These are phyloP conservation scores for Colletotrichum aenigma DNA, from an alignment of 2,329 filamentous ascomycete genomes.

Conservation along the genomic window DNA sequence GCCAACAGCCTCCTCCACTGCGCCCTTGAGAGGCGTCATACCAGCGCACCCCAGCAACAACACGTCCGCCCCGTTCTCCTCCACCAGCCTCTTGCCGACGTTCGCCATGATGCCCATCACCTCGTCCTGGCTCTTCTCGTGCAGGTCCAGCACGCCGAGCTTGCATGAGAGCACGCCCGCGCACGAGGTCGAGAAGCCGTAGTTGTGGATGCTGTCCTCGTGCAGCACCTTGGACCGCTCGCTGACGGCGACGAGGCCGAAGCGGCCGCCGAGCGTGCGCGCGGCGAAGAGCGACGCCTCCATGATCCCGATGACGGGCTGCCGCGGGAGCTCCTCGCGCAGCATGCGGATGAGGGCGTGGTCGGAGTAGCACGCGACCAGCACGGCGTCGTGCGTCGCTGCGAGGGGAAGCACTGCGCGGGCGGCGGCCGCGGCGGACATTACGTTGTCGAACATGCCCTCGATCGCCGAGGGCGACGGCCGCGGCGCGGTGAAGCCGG, in stretches of 20 bases:
- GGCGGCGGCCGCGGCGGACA: slow-evolving; percentile 45
- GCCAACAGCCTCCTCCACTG: slow-evolving; percentile 7
- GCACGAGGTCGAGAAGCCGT: slow-evolving; percentile 5
- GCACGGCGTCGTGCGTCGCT: slow-evolving; percentile 40
- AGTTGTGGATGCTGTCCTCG: slow-evolving; percentile 19
- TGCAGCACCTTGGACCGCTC: slow-evolving; percentile 1
- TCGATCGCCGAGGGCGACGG: slow-evolving; percentile 43
- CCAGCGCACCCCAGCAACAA: slow-evolving; percentile 8
- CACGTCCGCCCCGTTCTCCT: slow-evolving; percentile 5
- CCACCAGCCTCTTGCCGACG: not conserved
- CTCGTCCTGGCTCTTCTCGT: slow-evolving; percentile 14
- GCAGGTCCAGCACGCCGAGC: slow-evolving; percentile 7
- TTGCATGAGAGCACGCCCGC: slow-evolving; percentile 5
- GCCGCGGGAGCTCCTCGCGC: slow-evolving; percentile 14
- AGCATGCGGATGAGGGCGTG: slow-evolving; percentile 14
- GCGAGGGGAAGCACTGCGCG: slow-evolving; percentile 32
- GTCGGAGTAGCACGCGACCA: slow-evolving; percentile 14
- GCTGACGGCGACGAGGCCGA: slow-evolving; percentile 5
- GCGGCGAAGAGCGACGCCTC: slow-evolving; percentile 58
- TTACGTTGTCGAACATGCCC: slow-evolving; percentile 65
- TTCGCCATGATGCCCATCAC: slow-evolving; percentile 10
- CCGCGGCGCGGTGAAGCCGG: slow-evolving; percentile 9
- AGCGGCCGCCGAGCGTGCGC: slow-evolving; percentile 5
- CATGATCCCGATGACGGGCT: slow-evolving; percentile 79
- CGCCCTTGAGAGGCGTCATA: slow-evolving; percentile 11